These are phyloP conservation scores for Coelastrella sp. DNA, from an alignment of 139 green algal genomes.

Conservation along the genomic window DNA sequence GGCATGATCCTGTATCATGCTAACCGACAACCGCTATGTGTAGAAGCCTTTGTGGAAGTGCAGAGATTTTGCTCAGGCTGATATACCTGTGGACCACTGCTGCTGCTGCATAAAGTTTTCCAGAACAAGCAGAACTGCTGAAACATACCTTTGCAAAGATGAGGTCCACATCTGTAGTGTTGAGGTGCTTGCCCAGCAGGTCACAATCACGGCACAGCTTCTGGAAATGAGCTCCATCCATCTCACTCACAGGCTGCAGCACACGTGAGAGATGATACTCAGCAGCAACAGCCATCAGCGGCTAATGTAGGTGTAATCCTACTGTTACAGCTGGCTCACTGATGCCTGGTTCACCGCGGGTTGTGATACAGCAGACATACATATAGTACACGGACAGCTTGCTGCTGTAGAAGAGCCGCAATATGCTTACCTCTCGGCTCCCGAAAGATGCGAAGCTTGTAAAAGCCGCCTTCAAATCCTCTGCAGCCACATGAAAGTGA, in stretches of 20 bases:
- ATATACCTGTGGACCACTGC: neutral
- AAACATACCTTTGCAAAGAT: conserved; percentile 70
- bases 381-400: too few species aligned
- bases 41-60: too few species aligned
- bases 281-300: too few species aligned
- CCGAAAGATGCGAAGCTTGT: conserved; percentile 65
- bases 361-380: too few species aligned
- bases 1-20: too few species aligned
- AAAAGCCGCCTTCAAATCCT: conserved; percentile 62
- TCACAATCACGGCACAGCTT: conserved; percentile 37
- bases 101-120: too few species aligned
- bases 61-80: neutral
- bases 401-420: too few species aligned
- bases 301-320: too few species aligned
- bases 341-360: too few species aligned
- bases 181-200: conserved; percentile 46
- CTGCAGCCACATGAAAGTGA: conserved; percentile 45
- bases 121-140: too few species aligned
- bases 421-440: conserved; percentile 48
- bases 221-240: conserved; percentile 62
- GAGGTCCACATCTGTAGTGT: conserved; percentile 72
- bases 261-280: neutral
- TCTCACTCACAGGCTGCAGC: conserved; percentile 37
- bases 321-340: too few species aligned
- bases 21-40: too few species aligned